Evolutionary conservation across 768 basidiomycete genomes (phyloP).

Genomic region (Lactarius hengduanensis): DNA sequence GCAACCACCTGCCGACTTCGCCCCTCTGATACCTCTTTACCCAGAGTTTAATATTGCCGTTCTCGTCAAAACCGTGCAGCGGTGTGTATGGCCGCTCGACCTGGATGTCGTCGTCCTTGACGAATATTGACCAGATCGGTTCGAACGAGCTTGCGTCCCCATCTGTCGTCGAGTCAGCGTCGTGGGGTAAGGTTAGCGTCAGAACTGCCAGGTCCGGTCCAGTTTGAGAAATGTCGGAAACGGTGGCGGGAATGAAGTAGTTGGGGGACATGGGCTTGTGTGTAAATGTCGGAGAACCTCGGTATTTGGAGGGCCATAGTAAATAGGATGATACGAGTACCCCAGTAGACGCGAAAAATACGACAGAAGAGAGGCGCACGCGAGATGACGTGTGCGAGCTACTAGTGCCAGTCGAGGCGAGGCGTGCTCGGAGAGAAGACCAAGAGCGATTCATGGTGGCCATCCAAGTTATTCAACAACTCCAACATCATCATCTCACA

Average conservation of each 20-base stretch:
- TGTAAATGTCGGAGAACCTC: conserved; percentile 43
- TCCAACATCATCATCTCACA: conserved; percentile 17
- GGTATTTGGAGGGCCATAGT: conserved; percentile 49
- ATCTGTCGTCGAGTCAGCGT: conserved; percentile 30
- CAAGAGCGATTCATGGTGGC: conserved; percentile 18
- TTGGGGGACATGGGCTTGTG: conserved; percentile 34
- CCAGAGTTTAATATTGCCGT: conserved; percentile 75
- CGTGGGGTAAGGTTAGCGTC: conserved; percentile 53
- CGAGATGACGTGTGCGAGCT: conserved; percentile 3
- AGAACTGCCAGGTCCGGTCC: conserved; percentile 64
- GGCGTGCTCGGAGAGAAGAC: conserved; percentile 10
- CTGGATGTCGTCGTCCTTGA: conserved; percentile 88
- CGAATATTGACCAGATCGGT: conserved; percentile 72
- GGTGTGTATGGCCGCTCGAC: conserved; percentile 87
- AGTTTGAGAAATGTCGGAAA: conserved; percentile 51
- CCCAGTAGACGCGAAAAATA: conserved; percentile 42
- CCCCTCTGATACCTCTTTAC: conserved; percentile 75
- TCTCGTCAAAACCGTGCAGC: conserved; percentile 62
- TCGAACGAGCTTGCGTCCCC: conserved; percentile 21
- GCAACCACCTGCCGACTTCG: conserved; percentile 82
- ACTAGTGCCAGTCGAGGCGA: conserved; percentile 10
- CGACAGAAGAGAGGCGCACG: conserved; percentile 24
- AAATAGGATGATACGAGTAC: conserved; percentile 49
- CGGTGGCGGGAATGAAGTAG: conserved; percentile 55
- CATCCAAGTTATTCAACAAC: neutral